phyloP scores from a whole-genome alignment of 176 grass and related monocot species.

The Stipa capillata region DNA sequence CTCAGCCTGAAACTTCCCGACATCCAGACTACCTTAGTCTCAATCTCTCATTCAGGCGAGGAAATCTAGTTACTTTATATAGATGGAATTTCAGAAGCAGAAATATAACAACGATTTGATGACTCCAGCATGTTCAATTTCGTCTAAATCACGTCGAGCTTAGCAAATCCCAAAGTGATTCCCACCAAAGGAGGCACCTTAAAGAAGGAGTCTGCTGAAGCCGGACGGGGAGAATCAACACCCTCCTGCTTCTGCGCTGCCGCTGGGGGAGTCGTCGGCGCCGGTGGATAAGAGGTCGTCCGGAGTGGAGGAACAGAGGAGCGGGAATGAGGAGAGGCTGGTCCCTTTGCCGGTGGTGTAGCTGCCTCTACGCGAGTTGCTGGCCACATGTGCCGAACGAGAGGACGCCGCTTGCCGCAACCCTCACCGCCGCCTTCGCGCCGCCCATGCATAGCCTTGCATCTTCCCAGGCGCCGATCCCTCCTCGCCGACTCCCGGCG shows the following conservation, averaged over 20 bases:
- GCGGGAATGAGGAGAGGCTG: conserved; percentile 24
- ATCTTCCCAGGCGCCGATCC: conserved; percentile 64
- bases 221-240: conserved; percentile 28
- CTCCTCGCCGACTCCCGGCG: conserved; percentile 36
- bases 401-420: conserved; percentile 38
- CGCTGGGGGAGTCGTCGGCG: conserved; percentile 26
- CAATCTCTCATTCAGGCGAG: neutral
- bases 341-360: conserved; percentile 37
- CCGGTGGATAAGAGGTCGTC: conserved; percentile 4
- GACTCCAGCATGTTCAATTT: conserved; percentile 1
- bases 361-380: conserved; percentile 61
- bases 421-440: conserved; percentile 57
- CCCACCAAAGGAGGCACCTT: conserved; percentile 59
- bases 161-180: conserved; percentile 1
- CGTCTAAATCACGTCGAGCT: neutral
- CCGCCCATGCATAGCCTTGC: conserved; percentile 87
- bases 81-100: neutral
- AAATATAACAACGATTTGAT: neutral
- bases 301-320: neutral
- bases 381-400: conserved; percentile 80
- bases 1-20: neutral
- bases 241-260: conserved; percentile 7
- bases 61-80: neutral
- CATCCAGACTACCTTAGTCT: neutral
- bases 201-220: conserved; percentile 48